phyloP scores from a whole-genome alignment of 2,329 filamentous ascomycete species.

The Lasiodiplodia citricola region DNA sequence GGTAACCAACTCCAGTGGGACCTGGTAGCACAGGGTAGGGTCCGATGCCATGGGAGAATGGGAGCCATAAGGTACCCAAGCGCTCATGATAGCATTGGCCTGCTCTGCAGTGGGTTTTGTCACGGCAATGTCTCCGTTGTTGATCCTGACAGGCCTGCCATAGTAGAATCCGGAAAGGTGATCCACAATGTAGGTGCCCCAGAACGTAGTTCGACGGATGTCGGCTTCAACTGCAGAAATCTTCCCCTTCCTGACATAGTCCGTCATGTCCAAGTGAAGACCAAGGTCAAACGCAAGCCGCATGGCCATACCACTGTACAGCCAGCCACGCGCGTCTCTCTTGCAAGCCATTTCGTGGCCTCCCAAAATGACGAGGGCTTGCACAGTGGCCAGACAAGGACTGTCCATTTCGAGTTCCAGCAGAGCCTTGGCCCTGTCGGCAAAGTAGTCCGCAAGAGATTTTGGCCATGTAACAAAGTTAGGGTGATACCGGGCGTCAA shows the following conservation, averaged over 20 bases:
- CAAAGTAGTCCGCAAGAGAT: constrained; percentile 48
- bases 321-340: constrained; percentile 57
- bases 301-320: constrained; percentile 52
- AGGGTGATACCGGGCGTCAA: constrained; percentile 38
- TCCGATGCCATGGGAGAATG: constrained; percentile 21
- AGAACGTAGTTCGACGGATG: constrained; percentile 49
- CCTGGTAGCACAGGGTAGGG: constrained; percentile 16
- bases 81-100: constrained; percentile 11
- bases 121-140: constrained; percentile 46
- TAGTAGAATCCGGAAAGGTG: constrained; percentile 51
- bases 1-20: constrained; percentile 27
- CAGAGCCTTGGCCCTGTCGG: constrained; percentile 51
- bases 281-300: constrained; percentile 23
- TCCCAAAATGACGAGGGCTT: constrained; percentile 54
- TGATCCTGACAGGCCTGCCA: constrained; percentile 49
- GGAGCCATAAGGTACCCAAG: constrained; percentile 27
- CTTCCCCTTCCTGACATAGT: constrained; percentile 47
- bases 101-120: constrained; percentile 42
- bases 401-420: constrained; percentile 55
- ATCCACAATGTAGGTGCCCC: constrained; percentile 51
- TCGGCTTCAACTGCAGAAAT: constrained; percentile 48
- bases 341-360: constrained; percentile 51
- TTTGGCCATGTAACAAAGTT: constrained; percentile 45
- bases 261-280: constrained; percentile 51
- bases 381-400: constrained; percentile 55